A percentile compares a stretch with the other conserved stretches of the same genome.
phyloP scores from a whole-genome alignment of 2,329 filamentous ascomycete species.

The Pezicula neosporulosa region DNA sequence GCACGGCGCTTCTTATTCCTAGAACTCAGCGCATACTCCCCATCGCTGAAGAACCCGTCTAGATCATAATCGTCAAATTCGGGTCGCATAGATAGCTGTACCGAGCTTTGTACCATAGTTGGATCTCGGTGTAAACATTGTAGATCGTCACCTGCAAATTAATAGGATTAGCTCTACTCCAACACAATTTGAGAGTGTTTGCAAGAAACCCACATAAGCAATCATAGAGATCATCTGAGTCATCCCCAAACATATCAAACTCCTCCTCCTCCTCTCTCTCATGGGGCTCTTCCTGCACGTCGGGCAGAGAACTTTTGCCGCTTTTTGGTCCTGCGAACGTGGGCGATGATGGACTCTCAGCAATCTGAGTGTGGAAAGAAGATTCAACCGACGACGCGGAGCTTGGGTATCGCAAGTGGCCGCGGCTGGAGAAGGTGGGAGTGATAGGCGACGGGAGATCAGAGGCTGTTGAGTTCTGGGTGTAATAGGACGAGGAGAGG shows the following conservation, averaged over 20 bases:
- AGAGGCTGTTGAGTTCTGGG: constrained; percentile 49
- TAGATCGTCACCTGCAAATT: constrained; percentile 52
- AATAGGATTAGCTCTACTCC: constrained; percentile 19
- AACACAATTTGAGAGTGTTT: background rate
- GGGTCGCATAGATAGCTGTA: constrained; percentile 36
- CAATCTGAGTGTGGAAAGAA: constrained; percentile 39
- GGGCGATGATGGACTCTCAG: constrained; percentile 57
- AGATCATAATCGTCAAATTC: constrained; percentile 59
- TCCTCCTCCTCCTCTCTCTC: constrained; percentile 62
- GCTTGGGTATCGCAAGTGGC: constrained; percentile 65
- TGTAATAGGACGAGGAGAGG: constrained; percentile 22
- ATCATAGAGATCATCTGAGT: constrained; percentile 52
- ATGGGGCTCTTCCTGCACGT: constrained; percentile 79
- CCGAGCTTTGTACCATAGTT: constrained; percentile 25
- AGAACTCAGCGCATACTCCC: constrained; percentile 47
- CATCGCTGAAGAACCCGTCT: constrained; percentile 62
- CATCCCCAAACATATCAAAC: constrained; percentile 43
- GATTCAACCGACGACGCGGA: constrained; percentile 76
- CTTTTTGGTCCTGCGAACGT: constrained; percentile 48
- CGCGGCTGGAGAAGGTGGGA: constrained; percentile 60
- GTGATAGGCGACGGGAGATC: constrained; percentile 68
- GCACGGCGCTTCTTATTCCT: constrained; percentile 55
- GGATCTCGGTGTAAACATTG: constrained; percentile 52
- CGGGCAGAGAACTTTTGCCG: constrained; percentile 67
- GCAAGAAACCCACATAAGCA: constrained; percentile 66